Percentiles rank a stretch among this genome's conserved stretches.
Conservation (phyloP, 2,329 filamentous ascomycete species). For the Trichophyton equinum region DNA sequence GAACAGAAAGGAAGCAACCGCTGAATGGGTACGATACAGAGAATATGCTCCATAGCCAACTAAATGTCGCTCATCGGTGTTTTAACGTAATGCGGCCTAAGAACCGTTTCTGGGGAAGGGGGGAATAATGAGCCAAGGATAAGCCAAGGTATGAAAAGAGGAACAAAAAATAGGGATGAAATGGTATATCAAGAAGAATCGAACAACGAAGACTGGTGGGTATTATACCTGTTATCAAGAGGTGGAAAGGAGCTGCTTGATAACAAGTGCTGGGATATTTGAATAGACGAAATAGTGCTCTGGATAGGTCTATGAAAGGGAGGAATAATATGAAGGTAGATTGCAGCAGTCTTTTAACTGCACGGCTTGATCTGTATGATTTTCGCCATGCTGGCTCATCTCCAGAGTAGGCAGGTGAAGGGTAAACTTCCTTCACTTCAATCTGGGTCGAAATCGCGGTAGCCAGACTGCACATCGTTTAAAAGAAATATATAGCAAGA, state of each 20-base stretch:
- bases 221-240: not conserved
- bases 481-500: not conserved
- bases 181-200: conserved; percentile 2
- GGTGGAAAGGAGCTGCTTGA: not conserved
- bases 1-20: not conserved
- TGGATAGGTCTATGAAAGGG: not conserved
- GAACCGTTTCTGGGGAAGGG: not conserved
- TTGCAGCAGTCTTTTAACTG: not conserved
- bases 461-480: not conserved
- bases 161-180: not conserved
- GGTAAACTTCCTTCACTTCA: not conserved
- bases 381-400: not conserved
- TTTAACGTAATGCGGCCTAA: not conserved
- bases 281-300: not conserved
- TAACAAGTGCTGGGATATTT: not conserved
- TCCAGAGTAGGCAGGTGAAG: not conserved
- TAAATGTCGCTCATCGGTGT: not conserved
- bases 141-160: not conserved
- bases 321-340: not conserved
- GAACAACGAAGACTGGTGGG: not conserved
- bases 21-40: not conserved
- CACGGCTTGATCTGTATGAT: not conserved
- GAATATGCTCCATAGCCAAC: not conserved
- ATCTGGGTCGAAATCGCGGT: not conserved
- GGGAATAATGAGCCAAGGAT: not conserved